Conservation (phyloP, 2,329 filamentous ascomycete genomes). For the Aspergillus tanneri region DNA sequence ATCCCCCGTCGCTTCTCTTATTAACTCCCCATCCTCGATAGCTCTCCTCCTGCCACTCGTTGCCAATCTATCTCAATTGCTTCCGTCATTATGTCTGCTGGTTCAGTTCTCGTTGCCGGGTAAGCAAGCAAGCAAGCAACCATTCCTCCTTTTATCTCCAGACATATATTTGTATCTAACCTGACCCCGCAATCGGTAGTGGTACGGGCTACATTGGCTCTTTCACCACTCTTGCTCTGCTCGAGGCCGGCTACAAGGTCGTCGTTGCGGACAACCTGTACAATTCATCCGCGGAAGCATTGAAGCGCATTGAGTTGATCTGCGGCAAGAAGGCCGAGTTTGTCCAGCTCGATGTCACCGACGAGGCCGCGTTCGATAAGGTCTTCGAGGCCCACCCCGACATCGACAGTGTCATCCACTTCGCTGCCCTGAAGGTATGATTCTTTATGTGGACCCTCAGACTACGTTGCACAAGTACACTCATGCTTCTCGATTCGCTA, state of each 20-base stretch:
- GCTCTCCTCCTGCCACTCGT: slow-evolving; percentile 6
- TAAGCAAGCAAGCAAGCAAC: slow-evolving; percentile 59
- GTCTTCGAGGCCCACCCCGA: slow-evolving; percentile 86
- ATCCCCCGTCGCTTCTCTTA: too few relatives aligned
- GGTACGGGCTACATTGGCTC: slow-evolving; percentile 99
- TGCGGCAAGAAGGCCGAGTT: slow-evolving; percentile 83
- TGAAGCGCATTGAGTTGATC: slow-evolving; percentile 95
- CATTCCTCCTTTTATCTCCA: slow-evolving; percentile 9
- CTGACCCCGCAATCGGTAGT: slow-evolving; percentile 52
- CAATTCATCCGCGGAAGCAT: slow-evolving; percentile 88
- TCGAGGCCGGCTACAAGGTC: slow-evolving; percentile 93
- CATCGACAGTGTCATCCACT: slow-evolving; percentile 98
- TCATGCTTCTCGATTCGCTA: too few relatives aligned
- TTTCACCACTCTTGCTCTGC: slow-evolving; percentile 88
- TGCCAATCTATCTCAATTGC: slow-evolving; percentile 5
- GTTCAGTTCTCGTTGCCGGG: slow-evolving; percentile 91
- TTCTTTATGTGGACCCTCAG: too few relatives aligned
- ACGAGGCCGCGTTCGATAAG: slow-evolving; percentile 77
- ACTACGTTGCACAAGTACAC: too few relatives aligned
- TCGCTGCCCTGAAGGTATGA: slow-evolving; percentile 89
- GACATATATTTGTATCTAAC: slow-evolving; percentile 17
- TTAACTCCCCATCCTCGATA: too few relatives aligned
- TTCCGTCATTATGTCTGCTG: slow-evolving; percentile 64
- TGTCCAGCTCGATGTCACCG: slow-evolving; percentile 82
- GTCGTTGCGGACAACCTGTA: slow-evolving; percentile 95